Conservation (phyloP, 2,329 filamentous ascomycete species). For the Fusarium nurragi region DNA sequence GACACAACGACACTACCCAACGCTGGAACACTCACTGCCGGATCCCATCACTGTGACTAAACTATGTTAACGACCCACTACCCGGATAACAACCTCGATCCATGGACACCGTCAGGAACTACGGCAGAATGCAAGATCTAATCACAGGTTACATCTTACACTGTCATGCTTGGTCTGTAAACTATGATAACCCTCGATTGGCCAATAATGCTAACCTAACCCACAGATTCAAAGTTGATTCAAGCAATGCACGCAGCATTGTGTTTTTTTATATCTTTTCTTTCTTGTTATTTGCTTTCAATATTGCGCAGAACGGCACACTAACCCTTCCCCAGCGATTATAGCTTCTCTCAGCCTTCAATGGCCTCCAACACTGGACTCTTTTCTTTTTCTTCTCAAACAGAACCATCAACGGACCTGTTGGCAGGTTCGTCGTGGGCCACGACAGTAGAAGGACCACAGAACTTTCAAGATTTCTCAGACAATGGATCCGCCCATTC, state of each 20-base stretch:
- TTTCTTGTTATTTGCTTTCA: slow-evolving; percentile 46
- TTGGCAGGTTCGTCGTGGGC: slow-evolving; percentile 65
- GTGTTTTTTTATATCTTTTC: slow-evolving; percentile 43
- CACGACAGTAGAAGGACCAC: slow-evolving; percentile 66
- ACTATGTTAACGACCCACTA: slow-evolving; percentile 17
- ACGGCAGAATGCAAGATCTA: slow-evolving; percentile 36
- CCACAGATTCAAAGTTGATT: slow-evolving; percentile 67
- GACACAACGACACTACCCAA: neutral
- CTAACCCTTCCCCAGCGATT: slow-evolving; percentile 66
- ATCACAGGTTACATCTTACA: neutral
- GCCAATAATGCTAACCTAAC: slow-evolving; percentile 39
- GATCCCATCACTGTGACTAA: slow-evolving; percentile 27
- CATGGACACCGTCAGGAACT: slow-evolving; percentile 24
- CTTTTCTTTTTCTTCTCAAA: slow-evolving; percentile 68
- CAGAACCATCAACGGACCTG: slow-evolving; percentile 67
- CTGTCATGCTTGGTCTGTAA: slow-evolving; percentile 45
- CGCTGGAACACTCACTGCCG: slow-evolving; percentile 13
- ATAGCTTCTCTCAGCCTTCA: slow-evolving; percentile 63
- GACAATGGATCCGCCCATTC: slow-evolving; percentile 60
- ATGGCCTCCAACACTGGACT: slow-evolving; percentile 61
- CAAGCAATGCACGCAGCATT: slow-evolving; percentile 48
- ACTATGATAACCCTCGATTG: slow-evolving; percentile 20
- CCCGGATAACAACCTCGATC: neutral
- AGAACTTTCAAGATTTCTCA: slow-evolving; percentile 66
- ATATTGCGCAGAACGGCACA: slow-evolving; percentile 61